Evolutionary conservation across 1,284 basidiomycete genomes (phyloP).

Genomic region (Cryptococcus sp.): DNA sequence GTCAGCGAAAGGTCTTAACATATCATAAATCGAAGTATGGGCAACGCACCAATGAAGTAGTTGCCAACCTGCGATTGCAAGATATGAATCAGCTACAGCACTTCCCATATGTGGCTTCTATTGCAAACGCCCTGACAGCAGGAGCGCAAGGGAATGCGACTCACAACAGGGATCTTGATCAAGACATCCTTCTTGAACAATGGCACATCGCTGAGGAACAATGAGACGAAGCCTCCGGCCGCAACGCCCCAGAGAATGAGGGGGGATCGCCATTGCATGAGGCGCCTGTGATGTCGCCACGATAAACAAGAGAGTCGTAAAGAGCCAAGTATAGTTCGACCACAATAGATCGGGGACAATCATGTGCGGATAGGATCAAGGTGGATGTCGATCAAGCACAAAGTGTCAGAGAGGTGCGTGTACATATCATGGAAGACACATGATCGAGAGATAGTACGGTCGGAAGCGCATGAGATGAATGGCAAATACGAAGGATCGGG

Average conservation of each 20-base stretch:
- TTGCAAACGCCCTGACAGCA: neutral
- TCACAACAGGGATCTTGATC: conserved; percentile 48
- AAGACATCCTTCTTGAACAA: conserved; percentile 52
- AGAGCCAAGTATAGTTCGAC: too few species aligned
- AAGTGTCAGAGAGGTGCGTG: too few species aligned
- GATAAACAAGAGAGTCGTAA: neutral
- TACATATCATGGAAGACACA: too few species aligned
- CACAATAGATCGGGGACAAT: too few species aligned
- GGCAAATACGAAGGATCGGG: too few species aligned
- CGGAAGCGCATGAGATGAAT: too few species aligned
- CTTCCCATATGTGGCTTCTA: neutral
- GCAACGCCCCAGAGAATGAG: conserved; percentile 47
- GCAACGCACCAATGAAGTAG: conserved; percentile 38
- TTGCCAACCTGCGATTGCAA: conserved; percentile 20
- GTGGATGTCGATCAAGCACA: too few species aligned
- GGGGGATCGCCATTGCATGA: conserved; percentile 36
- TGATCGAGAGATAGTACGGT: too few species aligned
- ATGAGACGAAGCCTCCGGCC: conserved; percentile 43
- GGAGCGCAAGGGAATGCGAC: conserved; percentile 10
- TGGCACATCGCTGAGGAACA: conserved; percentile 50
- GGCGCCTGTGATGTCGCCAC: conserved; percentile 26
- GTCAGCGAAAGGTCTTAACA: neutral
- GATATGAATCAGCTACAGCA: neutral
- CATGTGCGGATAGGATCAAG: too few species aligned
- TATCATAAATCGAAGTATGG: neutral